These are phyloP conservation scores for Punica granatum DNA, from an alignment of 345 rosid species.

Conservation along the genomic window DNA sequence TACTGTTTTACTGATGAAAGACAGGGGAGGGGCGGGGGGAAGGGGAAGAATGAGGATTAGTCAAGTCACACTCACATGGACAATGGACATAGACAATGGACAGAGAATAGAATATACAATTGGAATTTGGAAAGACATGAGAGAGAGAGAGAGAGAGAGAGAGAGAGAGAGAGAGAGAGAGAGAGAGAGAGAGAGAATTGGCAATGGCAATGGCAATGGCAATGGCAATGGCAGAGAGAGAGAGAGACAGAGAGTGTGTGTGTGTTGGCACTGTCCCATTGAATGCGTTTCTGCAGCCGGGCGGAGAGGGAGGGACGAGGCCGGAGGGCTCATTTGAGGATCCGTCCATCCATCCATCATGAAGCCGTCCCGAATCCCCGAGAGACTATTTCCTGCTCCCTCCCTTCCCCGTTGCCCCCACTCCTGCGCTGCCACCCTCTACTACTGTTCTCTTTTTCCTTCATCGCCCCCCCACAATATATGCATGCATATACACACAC, in stretches of 20 bases:
- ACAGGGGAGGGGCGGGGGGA: constrained; percentile 2
- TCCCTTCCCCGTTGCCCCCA: background rate
- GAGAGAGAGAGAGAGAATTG: background rate
- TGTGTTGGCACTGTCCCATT: constrained; percentile 48
- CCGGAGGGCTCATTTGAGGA: too few relatives aligned
- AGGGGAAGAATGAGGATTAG: constrained; percentile 25
- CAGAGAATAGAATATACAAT: background rate
- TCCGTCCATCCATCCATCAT: background rate
- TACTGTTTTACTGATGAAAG: background rate
- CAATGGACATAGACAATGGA: background rate
- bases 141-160: background rate
- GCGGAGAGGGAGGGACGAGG: background rate
- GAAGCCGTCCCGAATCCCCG: constrained; percentile 6
- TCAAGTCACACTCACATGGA: constrained; percentile 31
- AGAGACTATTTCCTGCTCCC: constrained; percentile 1
- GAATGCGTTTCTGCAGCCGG: constrained; percentile 14
- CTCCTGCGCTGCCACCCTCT: too few relatives aligned
- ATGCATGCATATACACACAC: too few relatives aligned
- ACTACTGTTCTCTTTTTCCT: too few relatives aligned
- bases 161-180: background rate
- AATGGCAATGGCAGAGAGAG: too few relatives aligned
- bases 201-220: too few relatives aligned
- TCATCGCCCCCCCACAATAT: too few relatives aligned
- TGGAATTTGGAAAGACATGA: constrained; percentile 10
- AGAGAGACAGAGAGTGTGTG: background rate